A percentile compares a stretch with the other conserved stretches of the same genome.
phyloP scores from a whole-genome alignment of 164 flowering plant species.

The Nymphaea colorata region DNA sequence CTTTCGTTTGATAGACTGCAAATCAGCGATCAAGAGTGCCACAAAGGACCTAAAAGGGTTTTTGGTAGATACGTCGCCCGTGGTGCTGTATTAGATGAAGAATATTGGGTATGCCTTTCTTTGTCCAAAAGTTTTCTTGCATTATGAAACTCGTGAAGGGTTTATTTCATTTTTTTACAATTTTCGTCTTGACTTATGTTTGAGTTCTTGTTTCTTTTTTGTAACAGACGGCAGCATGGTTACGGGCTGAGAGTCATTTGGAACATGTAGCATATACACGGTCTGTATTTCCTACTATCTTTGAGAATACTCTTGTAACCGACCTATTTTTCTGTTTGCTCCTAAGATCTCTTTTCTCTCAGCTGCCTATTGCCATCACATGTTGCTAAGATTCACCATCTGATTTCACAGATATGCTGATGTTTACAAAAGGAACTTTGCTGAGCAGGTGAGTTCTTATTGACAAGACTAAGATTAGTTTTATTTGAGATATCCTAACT shows the following conservation, averaged over 20 bases:
- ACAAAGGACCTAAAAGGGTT: not conserved
- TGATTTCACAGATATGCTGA: constrained; percentile 40
- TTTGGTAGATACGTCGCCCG: constrained; percentile 38
- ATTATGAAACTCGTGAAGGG: not conserved
- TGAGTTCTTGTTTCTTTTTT: constrained; percentile 3
- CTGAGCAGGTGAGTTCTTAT: constrained; percentile 35
- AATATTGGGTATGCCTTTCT: constrained; percentile 43
- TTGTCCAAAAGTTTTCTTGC: not conserved
- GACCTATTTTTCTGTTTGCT: not conserved
- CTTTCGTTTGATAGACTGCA: constrained; percentile 43
- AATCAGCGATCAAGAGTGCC: constrained; percentile 21
- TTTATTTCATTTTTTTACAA: not conserved
- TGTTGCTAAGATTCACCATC: not conserved
- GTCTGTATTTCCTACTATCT: constrained; percentile 16
- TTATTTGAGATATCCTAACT: not conserved
- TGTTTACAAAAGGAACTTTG: constrained; percentile 44
- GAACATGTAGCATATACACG: constrained; percentile 44
- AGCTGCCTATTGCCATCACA: not conserved
- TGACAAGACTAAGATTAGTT: not conserved
- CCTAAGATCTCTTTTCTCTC: not conserved
- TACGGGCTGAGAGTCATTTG: constrained; percentile 64
- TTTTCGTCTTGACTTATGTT: not conserved
- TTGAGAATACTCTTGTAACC: too few relatives aligned
- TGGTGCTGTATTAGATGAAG: constrained; percentile 57
- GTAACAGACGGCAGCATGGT: constrained; percentile 66